Evolutionary conservation across 345 rosid species (phyloP), one percentile per base, ranked within the genome.

Genomic region (Gossypium stocksii): DNA sequence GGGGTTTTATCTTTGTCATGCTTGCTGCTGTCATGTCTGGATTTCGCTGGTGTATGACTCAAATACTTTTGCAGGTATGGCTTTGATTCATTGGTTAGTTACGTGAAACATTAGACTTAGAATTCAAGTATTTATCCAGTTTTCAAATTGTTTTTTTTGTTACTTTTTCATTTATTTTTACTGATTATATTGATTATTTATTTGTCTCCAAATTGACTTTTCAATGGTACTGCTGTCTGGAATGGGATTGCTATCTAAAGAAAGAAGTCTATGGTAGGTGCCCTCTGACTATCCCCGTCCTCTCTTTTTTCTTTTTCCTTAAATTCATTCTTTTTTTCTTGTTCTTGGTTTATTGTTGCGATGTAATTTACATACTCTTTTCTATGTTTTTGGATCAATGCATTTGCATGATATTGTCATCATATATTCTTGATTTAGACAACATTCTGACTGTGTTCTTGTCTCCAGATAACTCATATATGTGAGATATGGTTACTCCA

Each of bases 11-110:
- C 62, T 87, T 96, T 85, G 98, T 96, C 72, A 96, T 89, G 93
- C 97, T 90, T 84, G 97, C 99, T 85, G 97, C 99, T 78, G 97
- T 96, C 79, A 96, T 96, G 99, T 91, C 98, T 85, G 99, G 99
- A 65, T 93, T 96, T 75, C 97, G 98, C 59, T 96, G 99, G 99
- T 89, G 89, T 84, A 96, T 93, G 99, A 91, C 98, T 53, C 99
- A 96, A 86, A 88, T 96, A 82, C 93, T 96, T 80, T 84, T 96
- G 84, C 99, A 93, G 97, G 98, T 93, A 88, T 76, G 23, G 54
- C 43, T 54, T 53, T 56, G 27, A 56, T 44, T 13, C 41, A 43
- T 53, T 23, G 27, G 64, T 59, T 23, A 23, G 41, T 57, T 53
- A 22, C 19, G 45, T 66, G 49, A 48, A 14, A 54, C 41, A 7